phyloP scores from a whole-genome alignment of 2,329 filamentous ascomycete species.

The Phyllosticta citriasiana region DNA sequence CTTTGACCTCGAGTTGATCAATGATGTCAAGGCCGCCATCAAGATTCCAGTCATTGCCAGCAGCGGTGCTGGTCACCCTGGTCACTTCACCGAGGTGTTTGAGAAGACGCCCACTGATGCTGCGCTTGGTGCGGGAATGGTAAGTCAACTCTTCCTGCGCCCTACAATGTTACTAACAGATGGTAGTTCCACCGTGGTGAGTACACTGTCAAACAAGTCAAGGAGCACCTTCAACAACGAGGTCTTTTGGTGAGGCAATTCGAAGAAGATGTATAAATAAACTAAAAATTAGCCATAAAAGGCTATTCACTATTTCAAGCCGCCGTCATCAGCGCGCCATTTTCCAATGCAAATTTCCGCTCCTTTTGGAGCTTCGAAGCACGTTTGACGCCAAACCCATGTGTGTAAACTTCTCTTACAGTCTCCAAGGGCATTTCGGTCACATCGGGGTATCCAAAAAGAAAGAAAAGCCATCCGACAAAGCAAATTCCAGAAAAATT shows the following conservation, averaged over 20 bases:
- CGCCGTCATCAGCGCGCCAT: neutral
- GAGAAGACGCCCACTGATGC: slow-evolving; percentile 77
- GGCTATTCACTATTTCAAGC: neutral
- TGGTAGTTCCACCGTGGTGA: slow-evolving; percentile 81
- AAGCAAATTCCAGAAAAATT: slow-evolving; percentile 32
- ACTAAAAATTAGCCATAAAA: neutral
- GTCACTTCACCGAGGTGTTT: slow-evolving; percentile 88
- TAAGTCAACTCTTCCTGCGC: slow-evolving; percentile 28
- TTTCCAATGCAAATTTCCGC: neutral
- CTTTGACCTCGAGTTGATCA: slow-evolving; percentile 87
- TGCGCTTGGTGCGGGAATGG: slow-evolving; percentile 88
- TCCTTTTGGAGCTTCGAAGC: slow-evolving; percentile 14
- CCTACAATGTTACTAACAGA: slow-evolving; percentile 11
- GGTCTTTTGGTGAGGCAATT: slow-evolving; percentile 72
- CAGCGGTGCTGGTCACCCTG: slow-evolving; percentile 79
- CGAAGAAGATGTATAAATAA: slow-evolving; percentile 44
- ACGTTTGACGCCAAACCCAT: slow-evolving; percentile 27
- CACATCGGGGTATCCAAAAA: slow-evolving; percentile 31
- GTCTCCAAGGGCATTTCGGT: slow-evolving; percentile 30
- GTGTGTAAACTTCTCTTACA: slow-evolving; percentile 25
- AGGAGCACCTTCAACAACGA: slow-evolving; percentile 62
- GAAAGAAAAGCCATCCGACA: slow-evolving; percentile 28
- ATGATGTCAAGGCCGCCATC: slow-evolving; percentile 75
- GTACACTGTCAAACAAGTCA: slow-evolving; percentile 90
- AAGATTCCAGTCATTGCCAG: slow-evolving; percentile 92